Percentiles rank a stretch among this genome's conserved stretches.
These are phyloP conservation scores for Leishmania arabica DNA, from an alignment of 208 protist genomes.

Conservation along the genomic window DNA sequence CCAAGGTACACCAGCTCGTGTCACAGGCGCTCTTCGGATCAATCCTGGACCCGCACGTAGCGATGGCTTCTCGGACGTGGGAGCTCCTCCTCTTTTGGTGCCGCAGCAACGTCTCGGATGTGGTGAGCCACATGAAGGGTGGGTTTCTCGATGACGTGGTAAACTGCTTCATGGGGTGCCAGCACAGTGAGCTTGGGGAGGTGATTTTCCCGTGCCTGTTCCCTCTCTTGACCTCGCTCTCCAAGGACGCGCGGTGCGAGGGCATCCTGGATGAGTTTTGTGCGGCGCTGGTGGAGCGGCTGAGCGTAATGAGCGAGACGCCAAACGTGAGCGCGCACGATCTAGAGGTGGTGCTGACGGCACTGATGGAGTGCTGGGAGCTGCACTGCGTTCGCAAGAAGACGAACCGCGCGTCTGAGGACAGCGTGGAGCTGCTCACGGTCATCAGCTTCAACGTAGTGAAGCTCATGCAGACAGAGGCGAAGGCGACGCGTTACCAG, in stretches of 20 bases:
- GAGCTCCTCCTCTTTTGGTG: slow-evolving; percentile 87
- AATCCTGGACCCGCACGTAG: slow-evolving; percentile 50
- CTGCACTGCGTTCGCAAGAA: slow-evolving; percentile 79
- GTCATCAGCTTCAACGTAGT: slow-evolving; percentile 56
- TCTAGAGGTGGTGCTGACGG: slow-evolving; percentile 55
- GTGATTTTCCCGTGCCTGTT: slow-evolving; percentile 83
- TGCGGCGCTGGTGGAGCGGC: slow-evolving; percentile 74
- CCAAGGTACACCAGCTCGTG: slow-evolving; percentile 58
- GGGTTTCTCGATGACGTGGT: slow-evolving; percentile 78
- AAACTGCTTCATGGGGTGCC: slow-evolving; percentile 75
- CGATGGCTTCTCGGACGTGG: slow-evolving; percentile 67
- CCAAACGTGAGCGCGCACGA: slow-evolving; percentile 67
- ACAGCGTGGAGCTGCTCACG: slow-evolving; percentile 73
- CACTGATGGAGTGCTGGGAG: slow-evolving; percentile 82
- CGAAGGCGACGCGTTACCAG: slow-evolving; percentile 47
- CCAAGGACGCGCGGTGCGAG: slow-evolving; percentile 61
- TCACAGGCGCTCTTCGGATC: slow-evolving; percentile 51
- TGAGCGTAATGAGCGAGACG: slow-evolving; percentile 47
- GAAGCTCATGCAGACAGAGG: slow-evolving; percentile 31
- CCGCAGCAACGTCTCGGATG: slow-evolving; percentile 40
- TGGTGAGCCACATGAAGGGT: slow-evolving; percentile 54
- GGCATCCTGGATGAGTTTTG: slow-evolving; percentile 80
- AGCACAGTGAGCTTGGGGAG: slow-evolving; percentile 52
- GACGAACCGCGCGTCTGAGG: slow-evolving; percentile 31
- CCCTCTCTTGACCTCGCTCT: slow-evolving; percentile 76